Evolutionary conservation across 345 rosid species (phyloP).

Genomic region (Eucalyptus camaldulensis): DNA sequence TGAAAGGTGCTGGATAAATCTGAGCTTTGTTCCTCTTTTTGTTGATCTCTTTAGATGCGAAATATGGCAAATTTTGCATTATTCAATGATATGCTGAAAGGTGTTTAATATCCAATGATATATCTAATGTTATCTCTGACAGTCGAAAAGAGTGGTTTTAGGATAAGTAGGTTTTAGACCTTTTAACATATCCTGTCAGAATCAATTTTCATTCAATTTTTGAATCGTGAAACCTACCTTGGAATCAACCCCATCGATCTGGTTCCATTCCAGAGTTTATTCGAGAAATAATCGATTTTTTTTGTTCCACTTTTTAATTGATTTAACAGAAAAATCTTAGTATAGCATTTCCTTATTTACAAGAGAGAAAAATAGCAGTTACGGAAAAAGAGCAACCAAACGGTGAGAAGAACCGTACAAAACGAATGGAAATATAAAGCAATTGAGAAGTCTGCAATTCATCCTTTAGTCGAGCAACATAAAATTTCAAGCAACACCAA

Average conservation of each 20-base stretch:
- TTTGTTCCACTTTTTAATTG: not conserved
- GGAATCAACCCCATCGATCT: not conserved
- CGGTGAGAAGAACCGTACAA: not conserved
- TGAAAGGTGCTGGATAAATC: not conserved
- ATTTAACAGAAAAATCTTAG: not conserved
- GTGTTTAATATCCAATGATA: not conserved
- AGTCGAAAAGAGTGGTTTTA: not conserved
- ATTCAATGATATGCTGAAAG: not conserved
- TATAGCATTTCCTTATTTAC: not conserved
- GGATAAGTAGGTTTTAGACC: not conserved
- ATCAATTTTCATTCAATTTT: not conserved
- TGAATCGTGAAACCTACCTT: not conserved
- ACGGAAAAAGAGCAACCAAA: rapidly evolving
- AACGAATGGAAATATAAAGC: not conserved
- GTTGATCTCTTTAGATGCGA: not conserved
- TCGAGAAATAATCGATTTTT: not conserved
- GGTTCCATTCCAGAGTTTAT: not conserved
- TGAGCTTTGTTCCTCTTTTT: not conserved
- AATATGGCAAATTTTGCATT: not conserved
- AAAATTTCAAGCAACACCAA: not conserved
- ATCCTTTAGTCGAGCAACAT: not conserved
- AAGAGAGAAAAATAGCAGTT: not conserved
- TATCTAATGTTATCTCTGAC: not conserved
- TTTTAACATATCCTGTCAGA: too few species aligned
- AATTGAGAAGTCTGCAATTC: not conserved